Evolutionary conservation across 176 grass and related monocot species (phyloP), one percentile per base, ranked within the genome.

Genomic region (Ensete glaucum): DNA sequence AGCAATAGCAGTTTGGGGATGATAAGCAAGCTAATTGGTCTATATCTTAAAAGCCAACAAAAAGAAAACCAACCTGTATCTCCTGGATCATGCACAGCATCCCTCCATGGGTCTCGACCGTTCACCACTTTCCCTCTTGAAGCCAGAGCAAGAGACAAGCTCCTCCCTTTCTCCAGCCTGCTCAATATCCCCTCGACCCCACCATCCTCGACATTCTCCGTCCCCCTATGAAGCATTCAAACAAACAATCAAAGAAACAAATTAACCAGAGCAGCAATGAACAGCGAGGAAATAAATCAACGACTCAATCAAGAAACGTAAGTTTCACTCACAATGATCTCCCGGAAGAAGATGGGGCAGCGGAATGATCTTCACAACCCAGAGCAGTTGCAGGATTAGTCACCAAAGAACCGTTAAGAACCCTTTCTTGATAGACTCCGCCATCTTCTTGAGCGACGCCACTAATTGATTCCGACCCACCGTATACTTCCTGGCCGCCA

Each of bases 101-200:
- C 70, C 48, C 19, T 62, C 22, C 56, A 29, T 12, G 50, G 69
- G 21, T 54, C 10, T 75, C 43, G 17, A 24, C 60, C 50, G 48
- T 80, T 76, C 56, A 25, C 62, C 16, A 29, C 50, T 22, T 64
- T 76, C 50, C 74, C 57, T 57, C 71, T 58, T 63, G 72, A 60
- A n/a, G 12, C 48, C 14, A 26, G 10, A 49, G n/a, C 21, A 20
- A 77, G 54, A 7, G 73, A 27, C 76, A 72, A 81, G 25, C 54
- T 83, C 54, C 85, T 87, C 57, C 83, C 75, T 74, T 71, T 80
- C 64, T 87, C 81, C 76, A 87, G 62, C 82, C 85, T 87, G 25
- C 59, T 87, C 71, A 87, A 27, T 76, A 87, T 87, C 17, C 85
- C 85, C 11, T 83, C 85, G 13, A 87, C 25, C 25, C 81, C 85